Conservation (phyloP, 768 basidiomycete species). For the Fistulinella prunicolor region DNA sequence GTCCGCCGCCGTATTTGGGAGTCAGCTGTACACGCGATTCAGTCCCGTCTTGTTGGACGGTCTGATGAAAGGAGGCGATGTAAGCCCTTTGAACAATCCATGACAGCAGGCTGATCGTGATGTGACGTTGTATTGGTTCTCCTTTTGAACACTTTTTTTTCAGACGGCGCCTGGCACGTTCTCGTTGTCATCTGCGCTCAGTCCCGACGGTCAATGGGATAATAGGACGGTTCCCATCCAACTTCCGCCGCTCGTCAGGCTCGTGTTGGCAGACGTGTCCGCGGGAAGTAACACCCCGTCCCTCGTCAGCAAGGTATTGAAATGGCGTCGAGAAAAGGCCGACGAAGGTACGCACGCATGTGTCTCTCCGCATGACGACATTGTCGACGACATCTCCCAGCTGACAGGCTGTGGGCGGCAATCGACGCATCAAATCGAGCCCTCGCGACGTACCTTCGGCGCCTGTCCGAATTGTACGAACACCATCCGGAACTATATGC, state of each 20-base stretch:
- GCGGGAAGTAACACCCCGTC: conserved; percentile 96
- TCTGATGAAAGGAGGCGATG: conserved; percentile 24
- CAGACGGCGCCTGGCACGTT: conserved; percentile 14
- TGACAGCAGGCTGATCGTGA: not conserved
- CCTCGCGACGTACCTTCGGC: conserved; percentile 49
- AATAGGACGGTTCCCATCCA: conserved; percentile 64
- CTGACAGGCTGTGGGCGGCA: conserved; percentile 60
- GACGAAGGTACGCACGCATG: conserved; percentile 44
- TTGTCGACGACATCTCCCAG: conserved; percentile 33
- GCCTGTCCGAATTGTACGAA: conserved; percentile 49
- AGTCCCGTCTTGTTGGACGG: conserved; percentile 46
- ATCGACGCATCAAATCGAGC: conserved; percentile 62
- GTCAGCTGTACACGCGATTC: conserved; percentile 90
- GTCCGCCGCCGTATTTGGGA: conserved; percentile 89
- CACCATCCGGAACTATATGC: conserved; percentile 50
- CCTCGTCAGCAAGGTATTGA: conserved; percentile 85
- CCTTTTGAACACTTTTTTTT: too few species aligned
- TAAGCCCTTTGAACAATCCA: conserved; percentile 9
- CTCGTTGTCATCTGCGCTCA: conserved; percentile 52
- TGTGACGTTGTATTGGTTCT: not conserved
- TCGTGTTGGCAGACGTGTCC: conserved; percentile 94
- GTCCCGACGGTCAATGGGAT: conserved; percentile 65
- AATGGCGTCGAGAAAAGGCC: conserved; percentile 74
- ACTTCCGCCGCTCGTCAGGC: conserved; percentile 78
- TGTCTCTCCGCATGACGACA: not conserved